phyloP scores from a whole-genome alignment of 1,284 basidiomycete species.

The Leccinum griseonigrum region DNA sequence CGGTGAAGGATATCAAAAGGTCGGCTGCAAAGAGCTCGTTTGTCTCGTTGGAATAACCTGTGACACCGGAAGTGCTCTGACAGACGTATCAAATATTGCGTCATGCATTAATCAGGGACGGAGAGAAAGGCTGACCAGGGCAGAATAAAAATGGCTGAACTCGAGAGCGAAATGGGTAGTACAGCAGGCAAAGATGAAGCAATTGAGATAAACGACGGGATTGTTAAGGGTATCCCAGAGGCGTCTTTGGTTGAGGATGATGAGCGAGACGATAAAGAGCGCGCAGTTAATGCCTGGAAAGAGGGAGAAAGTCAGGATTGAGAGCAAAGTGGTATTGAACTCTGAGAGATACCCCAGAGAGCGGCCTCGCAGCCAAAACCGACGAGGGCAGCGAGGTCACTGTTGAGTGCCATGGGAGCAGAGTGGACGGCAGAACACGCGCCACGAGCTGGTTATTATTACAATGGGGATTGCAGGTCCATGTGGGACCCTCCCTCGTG shows the following conservation, averaged over 20 bases:
- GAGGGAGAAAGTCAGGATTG: not conserved
- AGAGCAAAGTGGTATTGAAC: not conserved
- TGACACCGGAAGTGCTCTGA: constrained; percentile 23
- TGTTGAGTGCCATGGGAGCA: constrained; percentile 7
- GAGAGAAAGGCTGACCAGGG: constrained; percentile 26
- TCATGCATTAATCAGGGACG: not conserved
- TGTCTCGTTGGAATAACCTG: constrained; percentile 32
- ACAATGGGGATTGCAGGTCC: not conserved
- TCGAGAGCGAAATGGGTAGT: constrained; percentile 38
- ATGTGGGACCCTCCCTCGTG: not conserved
- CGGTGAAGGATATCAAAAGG: constrained; percentile 36
- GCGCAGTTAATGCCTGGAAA: constrained; percentile 23
- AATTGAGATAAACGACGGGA: constrained; percentile 27
- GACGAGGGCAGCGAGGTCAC: constrained; percentile 32
- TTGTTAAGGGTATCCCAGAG: constrained; percentile 15
- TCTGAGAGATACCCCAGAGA: constrained; percentile 29
- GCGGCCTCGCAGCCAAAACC: constrained; percentile 35
- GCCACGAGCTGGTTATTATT: not conserved
- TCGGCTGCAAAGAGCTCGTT: constrained; percentile 30
- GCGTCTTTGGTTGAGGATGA: constrained; percentile 18
- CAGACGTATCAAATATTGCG: not conserved
- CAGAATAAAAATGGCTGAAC: constrained; percentile 37
- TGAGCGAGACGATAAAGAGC: constrained; percentile 27
- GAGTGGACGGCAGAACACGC: not conserved
- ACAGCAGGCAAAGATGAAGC: constrained; percentile 33